Evolutionary conservation across 1,139 yeast genomes (phyloP), one percentile per base, ranked within the genome.

Genomic region (Diutina mesorugosa): DNA sequence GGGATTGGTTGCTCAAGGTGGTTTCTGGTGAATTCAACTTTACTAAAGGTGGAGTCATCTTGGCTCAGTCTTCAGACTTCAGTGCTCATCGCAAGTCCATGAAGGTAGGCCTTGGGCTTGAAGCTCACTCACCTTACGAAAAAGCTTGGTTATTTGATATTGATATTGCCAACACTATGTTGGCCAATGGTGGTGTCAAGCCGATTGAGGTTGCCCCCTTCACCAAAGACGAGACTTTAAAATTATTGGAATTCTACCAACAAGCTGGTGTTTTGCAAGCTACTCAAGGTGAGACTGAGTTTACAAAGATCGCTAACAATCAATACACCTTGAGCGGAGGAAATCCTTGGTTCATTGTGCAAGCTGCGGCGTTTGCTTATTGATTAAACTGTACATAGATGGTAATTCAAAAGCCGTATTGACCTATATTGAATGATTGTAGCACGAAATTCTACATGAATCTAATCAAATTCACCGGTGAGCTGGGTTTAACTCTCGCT

Each of bases 21-120:
- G 72, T 84, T 28, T 73, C 83, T 52, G 95, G 95, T 41, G 76
- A 74, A 63, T 67, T 61, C 55, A 67, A 57, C 66, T 88, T 77
- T 62, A 63, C 67, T 28, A 77, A 78, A 58, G 95, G 96, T 62
- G 87, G 85, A 47, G 78, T 88, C 10, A 67, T 90, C 32, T 69
- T 85, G 52, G 79, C 95, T n/a, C 81, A 83, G 55, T 78, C 87
- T 35, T 66, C 67, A 47, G 71, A 67, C 57, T 51, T 60, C 16
- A 65, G 67, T 9, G 59, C 60, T 47, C 62, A 65, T 57, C 61
- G 61, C 29, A 77, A 78, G 59, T 87, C 96, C 4, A 71, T 89
- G 56, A 72, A 78, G 28, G 83, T 83, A 4, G 90, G 85, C 0
- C 69, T 87, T 54, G 84, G 84, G 1, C 68, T 77, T 53, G 69